phyloP scores from a whole-genome alignment of 148 eudicot species.

The Arbutus unedo region DNA sequence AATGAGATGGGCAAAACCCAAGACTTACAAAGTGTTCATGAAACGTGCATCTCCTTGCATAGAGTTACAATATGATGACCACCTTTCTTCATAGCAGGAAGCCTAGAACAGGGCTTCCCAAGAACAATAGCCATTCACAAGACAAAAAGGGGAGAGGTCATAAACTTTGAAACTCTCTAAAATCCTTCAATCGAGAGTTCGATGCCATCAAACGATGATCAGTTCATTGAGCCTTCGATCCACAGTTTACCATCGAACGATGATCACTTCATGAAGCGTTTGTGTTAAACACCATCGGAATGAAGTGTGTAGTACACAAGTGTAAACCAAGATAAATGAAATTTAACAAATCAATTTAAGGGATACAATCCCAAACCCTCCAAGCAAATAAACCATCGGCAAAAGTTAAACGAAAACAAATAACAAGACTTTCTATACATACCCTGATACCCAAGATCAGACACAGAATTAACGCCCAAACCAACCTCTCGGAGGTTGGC shows the following conservation, averaged over 20 bases:
- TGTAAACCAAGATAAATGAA: slow-evolving; percentile 9
- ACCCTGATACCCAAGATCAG: slow-evolving; percentile 7
- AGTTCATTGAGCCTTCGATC: background rate
- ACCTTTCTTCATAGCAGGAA: background rate
- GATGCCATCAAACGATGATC: background rate
- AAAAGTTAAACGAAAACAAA: slow-evolving; percentile 1
- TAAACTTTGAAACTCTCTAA: background rate
- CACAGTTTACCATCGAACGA: no score
- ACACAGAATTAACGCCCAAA: slow-evolving; percentile 50
- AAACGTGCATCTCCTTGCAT: background rate
- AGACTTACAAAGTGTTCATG: background rate
- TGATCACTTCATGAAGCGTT: no score
- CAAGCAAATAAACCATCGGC: background rate
- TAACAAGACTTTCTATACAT: slow-evolving; percentile 13
- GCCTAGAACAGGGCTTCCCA: background rate
- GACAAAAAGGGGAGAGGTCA: background rate
- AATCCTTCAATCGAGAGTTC: background rate
- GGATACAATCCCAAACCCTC: background rate
- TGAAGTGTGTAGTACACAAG: no score
- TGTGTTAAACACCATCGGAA: no score
- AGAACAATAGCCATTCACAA: background rate
- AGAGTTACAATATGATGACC: background rate
- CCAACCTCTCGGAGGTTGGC: slow-evolving; percentile 62
- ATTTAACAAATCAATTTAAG: slow-evolving; percentile 9
- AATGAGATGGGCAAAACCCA: background rate